Evolutionary conservation across 2,329 filamentous ascomycete genomes (phyloP).

Genomic region (Xylariaceae sp.): DNA sequence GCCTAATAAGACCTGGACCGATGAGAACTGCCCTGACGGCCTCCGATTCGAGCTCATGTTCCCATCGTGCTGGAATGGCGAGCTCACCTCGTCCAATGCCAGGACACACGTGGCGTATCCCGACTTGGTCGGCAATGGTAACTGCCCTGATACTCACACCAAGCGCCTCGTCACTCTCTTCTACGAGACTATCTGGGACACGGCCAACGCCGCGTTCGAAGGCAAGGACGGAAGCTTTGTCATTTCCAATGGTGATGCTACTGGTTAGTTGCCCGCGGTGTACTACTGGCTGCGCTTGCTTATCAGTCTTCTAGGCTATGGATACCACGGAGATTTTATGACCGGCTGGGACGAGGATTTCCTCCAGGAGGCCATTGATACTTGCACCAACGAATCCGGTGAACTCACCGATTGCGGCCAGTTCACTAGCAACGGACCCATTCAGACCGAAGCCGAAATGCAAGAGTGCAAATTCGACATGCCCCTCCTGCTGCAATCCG

Average conservation of each 20-base stretch:
- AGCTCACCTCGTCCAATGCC: slow-evolving; percentile 55
- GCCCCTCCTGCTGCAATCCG: slow-evolving; percentile 50
- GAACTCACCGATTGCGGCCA: slow-evolving; percentile 68
- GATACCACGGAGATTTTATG: slow-evolving; percentile 78
- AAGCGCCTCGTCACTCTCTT: slow-evolving; percentile 70
- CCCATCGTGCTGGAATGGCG: slow-evolving; percentile 83
- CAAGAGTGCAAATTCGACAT: slow-evolving; percentile 59
- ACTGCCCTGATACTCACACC: slow-evolving; percentile 67
- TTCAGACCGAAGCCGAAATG: slow-evolving; percentile 56
- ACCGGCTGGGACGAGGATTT: slow-evolving; percentile 69
- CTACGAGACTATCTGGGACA: slow-evolving; percentile 83
- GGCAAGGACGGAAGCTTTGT: slow-evolving; percentile 66
- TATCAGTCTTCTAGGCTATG: slow-evolving; percentile 50
- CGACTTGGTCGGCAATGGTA: slow-evolving; percentile 68
- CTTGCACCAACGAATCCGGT: slow-evolving; percentile 70
- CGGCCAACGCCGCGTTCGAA: slow-evolving; percentile 52
- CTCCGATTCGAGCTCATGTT: slow-evolving; percentile 82
- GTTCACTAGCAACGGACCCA: slow-evolving; percentile 49
- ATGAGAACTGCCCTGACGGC: slow-evolving; percentile 77
- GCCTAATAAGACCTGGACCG: slow-evolving; percentile 74
- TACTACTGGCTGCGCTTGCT: neutral
- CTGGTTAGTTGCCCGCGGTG: slow-evolving; percentile 47
- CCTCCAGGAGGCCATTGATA: slow-evolving; percentile 67
- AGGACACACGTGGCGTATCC: slow-evolving; percentile 74
- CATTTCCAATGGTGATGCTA: slow-evolving; percentile 72